Evolutionary conservation across 192 early-diverging fungal genomes (phyloP).

Genomic region (Backusella circina): DNA sequence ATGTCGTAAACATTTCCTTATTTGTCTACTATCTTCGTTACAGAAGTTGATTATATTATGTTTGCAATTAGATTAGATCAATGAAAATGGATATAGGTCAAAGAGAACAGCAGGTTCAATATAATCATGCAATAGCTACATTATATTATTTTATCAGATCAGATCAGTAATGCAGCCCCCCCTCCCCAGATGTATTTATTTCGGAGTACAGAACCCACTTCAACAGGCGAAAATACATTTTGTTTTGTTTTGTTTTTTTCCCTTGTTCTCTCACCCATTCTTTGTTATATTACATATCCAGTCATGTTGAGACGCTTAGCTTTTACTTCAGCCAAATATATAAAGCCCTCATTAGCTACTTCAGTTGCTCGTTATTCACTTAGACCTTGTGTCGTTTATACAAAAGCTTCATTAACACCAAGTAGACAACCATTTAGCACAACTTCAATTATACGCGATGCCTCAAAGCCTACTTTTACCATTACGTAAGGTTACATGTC

Average conservation of each 20-base stretch:
- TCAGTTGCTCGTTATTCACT: not conserved
- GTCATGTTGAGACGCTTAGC: not conserved
- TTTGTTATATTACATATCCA: not conserved
- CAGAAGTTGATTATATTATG: not conserved
- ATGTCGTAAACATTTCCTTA: not conserved
- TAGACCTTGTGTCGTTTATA: not conserved
- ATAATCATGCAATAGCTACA: too few species aligned
- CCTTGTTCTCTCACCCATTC: not conserved
- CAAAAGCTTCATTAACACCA: not conserved
- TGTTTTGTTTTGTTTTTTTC: not conserved
- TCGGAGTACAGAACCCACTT: not conserved
- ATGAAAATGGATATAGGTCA: not conserved
- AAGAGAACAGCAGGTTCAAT: too few species aligned
- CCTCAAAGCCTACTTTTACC: not conserved
- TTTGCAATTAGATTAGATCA: not conserved
- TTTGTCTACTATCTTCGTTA: not conserved
- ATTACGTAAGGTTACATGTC: conserved; percentile 15
- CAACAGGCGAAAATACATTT: not conserved
- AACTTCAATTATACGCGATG: not conserved
- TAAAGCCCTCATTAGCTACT: not conserved
- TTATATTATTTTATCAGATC: too few species aligned
- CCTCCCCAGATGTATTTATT: not conserved
- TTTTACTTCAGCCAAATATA: not conserved
- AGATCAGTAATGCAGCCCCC: not conserved
- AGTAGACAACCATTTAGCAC: not conserved